These are phyloP conservation scores for Cubamyces lactineus DNA, from an alignment of 768 basidiomycete genomes.

Conservation along the genomic window DNA sequence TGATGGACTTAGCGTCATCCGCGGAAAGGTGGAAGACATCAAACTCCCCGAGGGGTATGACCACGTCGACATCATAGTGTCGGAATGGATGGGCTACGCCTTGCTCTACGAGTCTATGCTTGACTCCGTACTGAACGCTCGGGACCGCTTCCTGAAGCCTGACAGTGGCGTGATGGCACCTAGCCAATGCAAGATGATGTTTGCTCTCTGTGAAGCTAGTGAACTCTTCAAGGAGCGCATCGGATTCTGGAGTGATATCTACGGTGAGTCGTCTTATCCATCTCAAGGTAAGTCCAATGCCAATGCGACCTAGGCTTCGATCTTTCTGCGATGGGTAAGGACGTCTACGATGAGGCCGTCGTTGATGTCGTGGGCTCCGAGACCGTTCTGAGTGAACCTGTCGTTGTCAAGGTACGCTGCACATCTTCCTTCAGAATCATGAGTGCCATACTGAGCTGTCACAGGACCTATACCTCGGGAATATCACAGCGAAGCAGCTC, in stretches of 20 bases:
- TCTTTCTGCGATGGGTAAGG: constrained; percentile 77
- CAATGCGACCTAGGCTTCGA: constrained; percentile 70
- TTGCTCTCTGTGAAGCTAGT: constrained; percentile 78
- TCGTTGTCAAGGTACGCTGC: constrained; percentile 62
- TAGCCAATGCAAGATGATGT: constrained; percentile 83
- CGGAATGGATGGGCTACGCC: constrained; percentile 98
- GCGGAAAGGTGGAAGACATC: constrained; percentile 91
- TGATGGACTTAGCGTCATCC: constrained; percentile 63
- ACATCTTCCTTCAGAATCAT: neutral
- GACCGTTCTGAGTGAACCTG: constrained; percentile 65
- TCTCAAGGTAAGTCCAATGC: neutral
- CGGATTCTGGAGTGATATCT: constrained; percentile 88
- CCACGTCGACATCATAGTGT: constrained; percentile 92
- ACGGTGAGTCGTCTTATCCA: constrained; percentile 55
- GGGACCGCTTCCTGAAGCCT: constrained; percentile 81
- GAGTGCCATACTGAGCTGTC: neutral
- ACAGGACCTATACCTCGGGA: constrained; percentile 77
- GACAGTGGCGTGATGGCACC: constrained; percentile 77
- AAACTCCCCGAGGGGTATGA: constrained; percentile 67
- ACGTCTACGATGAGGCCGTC: constrained; percentile 79
- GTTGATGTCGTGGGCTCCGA: constrained; percentile 77
- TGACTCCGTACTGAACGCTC: constrained; percentile 88
- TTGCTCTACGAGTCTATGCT: constrained; percentile 97
- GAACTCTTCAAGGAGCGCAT: constrained; percentile 82
- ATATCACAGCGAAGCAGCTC: constrained; percentile 68